Conservation (phyloP, 495 filamentous ascomycete genomes). For the Penicillium maclennaniae region DNA sequence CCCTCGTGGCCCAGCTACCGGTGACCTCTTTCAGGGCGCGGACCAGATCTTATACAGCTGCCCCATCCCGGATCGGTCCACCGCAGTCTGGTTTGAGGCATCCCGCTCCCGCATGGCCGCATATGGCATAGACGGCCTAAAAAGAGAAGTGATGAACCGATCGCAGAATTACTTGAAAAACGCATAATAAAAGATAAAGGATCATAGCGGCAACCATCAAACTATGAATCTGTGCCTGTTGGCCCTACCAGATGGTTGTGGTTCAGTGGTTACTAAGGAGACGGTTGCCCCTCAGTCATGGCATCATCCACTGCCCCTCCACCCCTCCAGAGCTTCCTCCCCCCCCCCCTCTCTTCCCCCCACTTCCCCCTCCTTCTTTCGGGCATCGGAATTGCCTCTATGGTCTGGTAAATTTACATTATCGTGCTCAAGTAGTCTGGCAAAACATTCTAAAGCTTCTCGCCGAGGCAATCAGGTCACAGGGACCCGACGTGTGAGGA, state of each 20-base stretch:
- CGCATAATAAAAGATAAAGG: background rate
- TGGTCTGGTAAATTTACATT: background rate
- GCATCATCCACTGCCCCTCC: conserved; percentile 16
- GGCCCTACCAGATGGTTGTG: background rate
- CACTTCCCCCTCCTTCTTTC: too few relatives aligned
- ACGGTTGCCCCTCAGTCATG: conserved; percentile 19
- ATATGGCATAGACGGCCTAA: conserved; percentile 3
- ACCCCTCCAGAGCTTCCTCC: background rate
- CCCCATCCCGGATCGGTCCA: conserved; percentile 20
- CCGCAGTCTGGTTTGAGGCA: conserved; percentile 17
- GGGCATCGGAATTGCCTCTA: conserved; percentile 10
- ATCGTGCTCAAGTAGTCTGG: conserved; percentile 9
- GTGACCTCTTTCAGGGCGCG: conserved; percentile 27
- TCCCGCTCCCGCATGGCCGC: conserved; percentile 8
- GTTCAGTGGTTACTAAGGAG: background rate
- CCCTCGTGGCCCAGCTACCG: conserved; percentile 16
- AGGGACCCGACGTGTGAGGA: conserved; percentile 21
- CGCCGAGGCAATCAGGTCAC: conserved; percentile 21
- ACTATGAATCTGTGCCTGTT: background rate
- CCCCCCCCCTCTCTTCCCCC: too few relatives aligned
- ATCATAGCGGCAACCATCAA: background rate
- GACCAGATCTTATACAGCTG: conserved; percentile 12
- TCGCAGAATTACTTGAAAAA: background rate
- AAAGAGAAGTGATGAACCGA: background rate
- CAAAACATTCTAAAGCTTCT: conserved; percentile 32